Evolutionary conservation across 192 early-diverging fungal genomes (phyloP).

Genomic region (Backusella mclennaniae): DNA sequence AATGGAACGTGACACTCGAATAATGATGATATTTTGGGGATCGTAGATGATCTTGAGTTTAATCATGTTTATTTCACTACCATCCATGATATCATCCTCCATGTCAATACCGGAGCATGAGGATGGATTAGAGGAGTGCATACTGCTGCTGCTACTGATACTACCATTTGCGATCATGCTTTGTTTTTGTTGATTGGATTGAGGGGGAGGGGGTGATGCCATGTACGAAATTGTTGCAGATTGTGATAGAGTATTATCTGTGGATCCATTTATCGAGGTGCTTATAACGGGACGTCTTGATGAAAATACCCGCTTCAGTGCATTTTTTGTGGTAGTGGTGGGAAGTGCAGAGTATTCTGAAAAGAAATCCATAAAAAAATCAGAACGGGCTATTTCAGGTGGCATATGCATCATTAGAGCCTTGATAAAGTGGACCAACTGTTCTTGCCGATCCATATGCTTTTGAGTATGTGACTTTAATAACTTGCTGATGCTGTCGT

Average conservation of each 20-base stretch:
- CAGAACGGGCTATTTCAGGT: neutral
- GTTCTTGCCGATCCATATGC: neutral
- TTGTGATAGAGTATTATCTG: neutral
- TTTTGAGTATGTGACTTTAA: neutral
- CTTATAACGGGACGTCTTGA: neutral
- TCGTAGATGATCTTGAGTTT: slow-evolving; percentile 4
- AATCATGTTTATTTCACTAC: slow-evolving; percentile 1
- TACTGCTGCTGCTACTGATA: neutral
- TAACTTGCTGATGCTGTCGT: neutral
- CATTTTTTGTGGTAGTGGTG: neutral
- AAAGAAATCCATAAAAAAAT: neutral
- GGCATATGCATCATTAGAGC: neutral
- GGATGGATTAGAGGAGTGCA: neutral
- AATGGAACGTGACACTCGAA: neutral
- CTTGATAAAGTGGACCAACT: neutral
- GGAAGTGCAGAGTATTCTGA: neutral
- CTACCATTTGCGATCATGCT: neutral
- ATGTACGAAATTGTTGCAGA: neutral
- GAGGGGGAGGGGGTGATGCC: neutral
- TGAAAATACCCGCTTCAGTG: neutral
- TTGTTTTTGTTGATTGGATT: neutral
- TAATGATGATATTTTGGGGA: slow-evolving; percentile 2
- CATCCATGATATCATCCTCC: neutral
- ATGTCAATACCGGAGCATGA: neutral
- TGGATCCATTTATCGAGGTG: neutral